A percentile compares a stretch with the other conserved stretches of the same genome.
These are phyloP conservation scores for Cyanodermella asteris DNA, from an alignment of 2,329 filamentous ascomycete species.

Conservation along the genomic window DNA sequence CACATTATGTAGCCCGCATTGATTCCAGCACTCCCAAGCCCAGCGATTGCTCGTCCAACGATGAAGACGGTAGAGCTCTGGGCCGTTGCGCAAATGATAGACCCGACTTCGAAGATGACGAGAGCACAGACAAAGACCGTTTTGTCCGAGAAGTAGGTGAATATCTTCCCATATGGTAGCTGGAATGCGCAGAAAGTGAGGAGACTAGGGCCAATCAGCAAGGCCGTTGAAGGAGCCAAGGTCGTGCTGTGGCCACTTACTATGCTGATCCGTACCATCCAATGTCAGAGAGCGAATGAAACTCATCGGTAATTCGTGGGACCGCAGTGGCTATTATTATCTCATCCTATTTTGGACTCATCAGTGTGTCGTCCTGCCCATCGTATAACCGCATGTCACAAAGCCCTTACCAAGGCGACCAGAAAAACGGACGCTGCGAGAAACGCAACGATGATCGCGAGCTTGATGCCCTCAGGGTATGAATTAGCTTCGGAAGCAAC, in stretches of 20 bases:
- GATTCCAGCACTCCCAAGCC: constrained; percentile 10
- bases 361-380: not conserved
- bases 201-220: constrained; percentile 22
- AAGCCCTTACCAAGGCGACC: constrained; percentile 4
- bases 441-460: constrained; percentile 8
- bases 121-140: constrained; percentile 15
- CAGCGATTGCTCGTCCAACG: constrained; percentile 12
- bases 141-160: constrained; percentile 4
- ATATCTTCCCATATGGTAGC: constrained; percentile 4
- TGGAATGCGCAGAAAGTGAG: constrained; percentile 17
- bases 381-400: not conserved
- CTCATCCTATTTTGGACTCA: constrained; percentile 10
- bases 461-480: constrained; percentile 6
- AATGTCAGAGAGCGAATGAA: constrained; percentile 12
- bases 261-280: constrained; percentile 18
- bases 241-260: constrained; percentile 16
- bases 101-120: constrained; percentile 13
- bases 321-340: constrained; percentile 17
- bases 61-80: constrained; percentile 11
- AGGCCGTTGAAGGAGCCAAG: constrained; percentile 13
- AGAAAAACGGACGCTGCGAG: constrained; percentile 9
- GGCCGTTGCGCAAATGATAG: constrained; percentile 11
- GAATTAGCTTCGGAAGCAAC: too few species aligned
- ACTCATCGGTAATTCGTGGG: constrained; percentile 12
- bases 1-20: constrained; percentile 12